Evolutionary conservation across 129 eudicot species (phyloP), one percentile per base, ranked within the genome.

Genomic region (Flaveria bidentis): DNA sequence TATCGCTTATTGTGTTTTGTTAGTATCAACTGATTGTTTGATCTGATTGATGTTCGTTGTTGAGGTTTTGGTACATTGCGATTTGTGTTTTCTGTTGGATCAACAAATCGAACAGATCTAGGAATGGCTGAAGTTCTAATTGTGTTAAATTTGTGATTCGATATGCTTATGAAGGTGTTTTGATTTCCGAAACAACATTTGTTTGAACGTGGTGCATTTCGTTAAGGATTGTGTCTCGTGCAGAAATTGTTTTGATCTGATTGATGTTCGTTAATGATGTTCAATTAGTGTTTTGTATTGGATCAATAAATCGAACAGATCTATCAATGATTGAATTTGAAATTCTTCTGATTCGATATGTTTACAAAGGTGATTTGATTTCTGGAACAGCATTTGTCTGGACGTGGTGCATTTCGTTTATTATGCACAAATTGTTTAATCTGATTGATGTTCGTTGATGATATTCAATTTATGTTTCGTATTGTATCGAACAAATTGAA

Each of bases 341-440:
- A n/a, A 52, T 16, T 39, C 44, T 82, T 71, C 4, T 65, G 66
- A 5, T 41, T 75, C 69, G 66, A 80, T 30, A 63, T 15, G 76
- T 71, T 73, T 39, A 72, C 7, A 30, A 45, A 45, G 13, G 50
- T 10, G 50, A 9, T 45, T 45, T 45, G 50, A 45, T 45, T 45
- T 11, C 11, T 45, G 41, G 7, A 36, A 36, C 41, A 36, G 41
- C 41, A 36, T 36, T 36, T 36, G 41, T 36, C 41, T 36, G 7
- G 41, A 36, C 41, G 41, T 36, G 41, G 41, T 36, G 41, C 13
- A 45, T 45, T 11, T 8, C 50, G 50, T 45, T 30, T 52, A 20
- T 47, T 17, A 60, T 70, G 42, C 46, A 58, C 63, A 25, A 13
- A 4, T 33, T 65, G 66, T 65, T 76, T 76, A 39, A 76, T 42